A percentile compares a stretch with the other conserved stretches of the same genome.
These are phyloP conservation scores for Penicillium verrucosum DNA, from an alignment of 2,329 filamentous ascomycete species.

Conservation along the genomic window DNA sequence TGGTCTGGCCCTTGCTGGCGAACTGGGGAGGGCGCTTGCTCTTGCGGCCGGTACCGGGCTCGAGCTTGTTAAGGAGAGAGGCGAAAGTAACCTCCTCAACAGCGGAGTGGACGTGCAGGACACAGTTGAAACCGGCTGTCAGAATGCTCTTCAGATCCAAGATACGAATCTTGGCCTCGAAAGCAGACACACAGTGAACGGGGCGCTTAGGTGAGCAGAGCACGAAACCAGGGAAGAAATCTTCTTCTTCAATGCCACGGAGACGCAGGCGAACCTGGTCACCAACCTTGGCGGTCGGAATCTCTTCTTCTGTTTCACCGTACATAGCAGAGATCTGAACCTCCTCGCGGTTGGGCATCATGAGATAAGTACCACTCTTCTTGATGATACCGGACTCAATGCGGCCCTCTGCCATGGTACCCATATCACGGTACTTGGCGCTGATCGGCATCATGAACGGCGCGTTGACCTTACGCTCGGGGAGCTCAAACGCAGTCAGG, in stretches of 20 bases:
- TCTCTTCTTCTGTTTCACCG: conserved; percentile 93
- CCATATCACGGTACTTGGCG: conserved; percentile 95
- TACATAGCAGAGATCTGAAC: conserved; percentile 82
- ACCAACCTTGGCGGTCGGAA: conserved; percentile 76
- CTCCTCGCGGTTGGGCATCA: conserved; percentile 92
- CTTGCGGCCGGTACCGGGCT: conserved; percentile 90
- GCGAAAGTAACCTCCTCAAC: conserved; percentile 96
- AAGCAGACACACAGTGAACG: conserved; percentile 82
- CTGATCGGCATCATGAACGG: conserved; percentile 99
- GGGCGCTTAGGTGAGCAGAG: conserved; percentile 91
- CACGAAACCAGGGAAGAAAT: conserved; percentile 92
- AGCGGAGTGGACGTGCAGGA: conserved; percentile 93
- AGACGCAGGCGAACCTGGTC: conserved; percentile 92
- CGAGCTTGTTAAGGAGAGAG: conserved; percentile 83
- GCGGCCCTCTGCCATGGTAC: conserved; percentile 96
- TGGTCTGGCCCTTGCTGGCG: conserved; percentile 73
- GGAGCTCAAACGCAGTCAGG: conserved; percentile 85
- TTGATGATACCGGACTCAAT: conserved; percentile 92
- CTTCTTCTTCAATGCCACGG: conserved; percentile 94
- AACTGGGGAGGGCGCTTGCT: conserved; percentile 92
- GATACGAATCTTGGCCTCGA: conserved; percentile 95
- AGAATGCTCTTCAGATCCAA: conserved; percentile 93
- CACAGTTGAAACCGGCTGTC: conserved; percentile 93
- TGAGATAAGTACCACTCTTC: conserved; percentile 78
- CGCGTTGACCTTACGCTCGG: conserved; percentile 93